Percentiles rank a stretch among this genome's conserved stretches.
Evolutionary conservation across 306 rosid genomes (phyloP).

Genomic region (Quercus mongolica): DNA sequence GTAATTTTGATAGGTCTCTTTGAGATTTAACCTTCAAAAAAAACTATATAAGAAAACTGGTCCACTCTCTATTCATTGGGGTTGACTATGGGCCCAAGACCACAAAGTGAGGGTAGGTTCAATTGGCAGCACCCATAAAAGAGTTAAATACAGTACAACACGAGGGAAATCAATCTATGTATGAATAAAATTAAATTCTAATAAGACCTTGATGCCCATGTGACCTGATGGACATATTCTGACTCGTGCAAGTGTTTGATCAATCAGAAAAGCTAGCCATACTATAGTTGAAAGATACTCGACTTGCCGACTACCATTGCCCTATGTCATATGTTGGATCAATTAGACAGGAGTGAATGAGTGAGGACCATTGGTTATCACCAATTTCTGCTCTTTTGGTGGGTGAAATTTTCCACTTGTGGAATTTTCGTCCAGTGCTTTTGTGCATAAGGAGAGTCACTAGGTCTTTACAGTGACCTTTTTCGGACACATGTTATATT

Average conservation of each 20-base stretch:
- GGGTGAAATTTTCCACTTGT: not conserved
- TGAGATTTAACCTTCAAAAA: not conserved
- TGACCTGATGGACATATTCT: not conserved
- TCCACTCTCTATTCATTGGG: no score
- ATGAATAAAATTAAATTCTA: not conserved
- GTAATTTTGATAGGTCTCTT: not conserved
- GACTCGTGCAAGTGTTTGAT: not conserved
- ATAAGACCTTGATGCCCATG: not conserved
- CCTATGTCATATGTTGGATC: not conserved
- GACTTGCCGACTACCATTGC: not conserved
- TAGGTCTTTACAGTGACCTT: rapidly evolving
- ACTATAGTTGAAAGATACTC: not conserved
- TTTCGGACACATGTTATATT: no score
- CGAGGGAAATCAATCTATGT: no score
- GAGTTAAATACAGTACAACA: no score
- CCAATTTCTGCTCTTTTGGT: no score
- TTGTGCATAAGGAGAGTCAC: no score
- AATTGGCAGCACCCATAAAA: no score
- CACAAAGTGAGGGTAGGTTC: no score
- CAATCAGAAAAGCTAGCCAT: not conserved
- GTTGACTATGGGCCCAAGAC: no score
- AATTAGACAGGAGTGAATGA: not conserved
- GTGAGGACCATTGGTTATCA: not conserved
- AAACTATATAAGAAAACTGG: not conserved
- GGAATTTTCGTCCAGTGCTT: no score